Base-by-base conservation (phyloP, 139 green algal genomes). In the Axilococcus clingmanii region DNA sequence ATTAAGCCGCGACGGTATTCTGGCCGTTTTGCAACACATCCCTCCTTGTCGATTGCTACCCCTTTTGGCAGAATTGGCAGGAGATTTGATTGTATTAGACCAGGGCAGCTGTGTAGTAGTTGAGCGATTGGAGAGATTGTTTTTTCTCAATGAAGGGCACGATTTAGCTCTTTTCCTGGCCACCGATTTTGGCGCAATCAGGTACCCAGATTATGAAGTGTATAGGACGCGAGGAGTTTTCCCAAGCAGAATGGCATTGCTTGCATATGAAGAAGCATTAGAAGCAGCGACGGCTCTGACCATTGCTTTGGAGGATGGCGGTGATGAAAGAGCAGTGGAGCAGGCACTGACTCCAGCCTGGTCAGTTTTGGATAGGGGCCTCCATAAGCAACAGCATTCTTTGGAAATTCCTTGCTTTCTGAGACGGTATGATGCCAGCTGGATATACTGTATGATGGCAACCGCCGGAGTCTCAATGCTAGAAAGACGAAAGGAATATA, bases 251-350 rank as follows among this genome's bases (percentile, higher is more conserved):
- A 22, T 58, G 29, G 49, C 63, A 11, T 68, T 94, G 53, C 55
- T 88, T 55, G 57, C 67, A 4, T 94, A 93, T 57, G 78, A 95
- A 50, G 24, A 25, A 4, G 77, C 82, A 3, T 61, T 94, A 17
- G 1, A 11, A 17, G 59, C 78, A 5, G 83, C 75, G 7, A 56
- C 42, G 4, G 30, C 24, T 15, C 60, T 93, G 45, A 59, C 76
- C 5, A 57, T 53, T 7, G 71, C 71, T 1, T 35, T 89, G 2
- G 69, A 81, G 58, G 80, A 77, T 52, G 50, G 14, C 1, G 63
- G 46, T 0, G 59, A 80, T 45, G 23, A 40, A 15, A 49, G 37
- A 16, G 52, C 38, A 7, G 69, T 69, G 1, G 63, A 69, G 51
- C 36, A 43, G 20, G 55, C 40, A 33, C 49, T 82, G 38, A 15